Percentiles rank a stretch among this genome's conserved stretches.
These are phyloP conservation scores for Tremellales sp. DNA, from an alignment of 1,284 basidiomycete genomes.

Conservation along the genomic window DNA sequence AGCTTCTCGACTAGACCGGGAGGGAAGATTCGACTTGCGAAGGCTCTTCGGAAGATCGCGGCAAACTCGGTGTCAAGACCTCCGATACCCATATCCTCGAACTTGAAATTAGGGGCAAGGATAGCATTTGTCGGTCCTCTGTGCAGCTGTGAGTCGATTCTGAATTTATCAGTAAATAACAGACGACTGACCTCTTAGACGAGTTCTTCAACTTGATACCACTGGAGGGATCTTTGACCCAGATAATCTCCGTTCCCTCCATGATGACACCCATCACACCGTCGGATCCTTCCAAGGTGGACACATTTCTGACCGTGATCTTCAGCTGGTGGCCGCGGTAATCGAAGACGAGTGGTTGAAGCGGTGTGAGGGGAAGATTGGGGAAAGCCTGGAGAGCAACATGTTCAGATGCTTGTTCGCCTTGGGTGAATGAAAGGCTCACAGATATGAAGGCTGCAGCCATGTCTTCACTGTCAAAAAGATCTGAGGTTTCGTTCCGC, in stretches of 20 bases:
- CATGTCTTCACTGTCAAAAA: slow-evolving; percentile 84
- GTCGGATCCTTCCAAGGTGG: slow-evolving; percentile 53
- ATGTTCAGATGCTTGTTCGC: background rate
- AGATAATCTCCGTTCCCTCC: slow-evolving; percentile 83
- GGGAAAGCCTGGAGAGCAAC: slow-evolving; percentile 60
- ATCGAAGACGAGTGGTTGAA: slow-evolving; percentile 80
- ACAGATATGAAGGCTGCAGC: slow-evolving; percentile 64
- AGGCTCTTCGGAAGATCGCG: slow-evolving; percentile 97
- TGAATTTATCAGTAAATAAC: background rate
- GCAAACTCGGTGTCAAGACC: slow-evolving; percentile 94
- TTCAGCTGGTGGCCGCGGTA: slow-evolving; percentile 85
- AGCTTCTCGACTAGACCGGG: slow-evolving; percentile 95
- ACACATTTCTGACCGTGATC: slow-evolving; percentile 64
- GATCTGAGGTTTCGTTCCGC: slow-evolving; percentile 62
- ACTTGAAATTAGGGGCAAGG: slow-evolving; percentile 97
- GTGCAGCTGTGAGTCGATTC: background rate
- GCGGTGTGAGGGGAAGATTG: slow-evolving; percentile 54
- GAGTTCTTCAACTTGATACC: slow-evolving; percentile 88
- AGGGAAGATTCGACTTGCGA: slow-evolving; percentile 96
- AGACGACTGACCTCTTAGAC: slow-evolving; percentile 72
- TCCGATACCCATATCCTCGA: slow-evolving; percentile 99
- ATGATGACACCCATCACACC: slow-evolving; percentile 73
- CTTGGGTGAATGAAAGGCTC: slow-evolving; percentile 10
- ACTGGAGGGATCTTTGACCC: slow-evolving; percentile 77
- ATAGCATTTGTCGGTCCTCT: slow-evolving; percentile 92